Percentiles rank a stretch among this genome's conserved stretches.
phyloP scores from a whole-genome alignment of 2,329 filamentous ascomycete species.

The Fusarium fracticaudum region DNA sequence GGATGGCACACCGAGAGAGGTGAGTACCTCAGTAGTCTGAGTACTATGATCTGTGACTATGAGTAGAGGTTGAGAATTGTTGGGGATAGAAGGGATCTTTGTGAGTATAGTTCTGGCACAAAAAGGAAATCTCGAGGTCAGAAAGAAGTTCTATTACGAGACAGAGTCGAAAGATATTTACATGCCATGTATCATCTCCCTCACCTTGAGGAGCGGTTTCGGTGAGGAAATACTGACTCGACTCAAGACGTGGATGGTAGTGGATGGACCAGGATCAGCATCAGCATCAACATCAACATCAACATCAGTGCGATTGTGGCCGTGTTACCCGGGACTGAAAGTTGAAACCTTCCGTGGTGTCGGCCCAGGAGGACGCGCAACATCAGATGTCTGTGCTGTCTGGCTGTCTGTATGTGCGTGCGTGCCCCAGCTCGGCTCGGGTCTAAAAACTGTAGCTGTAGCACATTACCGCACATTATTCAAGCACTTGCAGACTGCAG shows the following conservation, averaged over 20 bases:
- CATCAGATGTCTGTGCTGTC: slow-evolving; percentile 15
- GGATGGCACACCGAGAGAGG: slow-evolving; percentile 33
- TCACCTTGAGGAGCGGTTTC: slow-evolving; percentile 20
- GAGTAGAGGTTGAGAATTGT: background rate
- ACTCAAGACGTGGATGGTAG: background rate
- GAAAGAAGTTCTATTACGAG: background rate
- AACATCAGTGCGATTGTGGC: background rate
- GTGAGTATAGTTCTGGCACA: background rate
- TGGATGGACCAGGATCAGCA: slow-evolving; percentile 5
- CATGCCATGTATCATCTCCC: background rate
- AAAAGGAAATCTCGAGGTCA: background rate
- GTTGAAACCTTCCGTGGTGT: slow-evolving; percentile 3
- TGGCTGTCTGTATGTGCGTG: background rate
- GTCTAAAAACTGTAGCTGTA: background rate
- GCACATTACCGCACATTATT: slow-evolving; percentile 17
- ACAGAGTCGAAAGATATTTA: background rate
- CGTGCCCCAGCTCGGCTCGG: background rate
- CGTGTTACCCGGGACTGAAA: slow-evolving; percentile 17
- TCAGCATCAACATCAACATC: background rate
- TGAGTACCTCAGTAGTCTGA: background rate
- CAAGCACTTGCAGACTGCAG: background rate
- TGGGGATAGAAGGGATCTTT: background rate
- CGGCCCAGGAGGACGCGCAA: slow-evolving; percentile 19
- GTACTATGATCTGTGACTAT: background rate
- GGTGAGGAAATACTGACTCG: slow-evolving; percentile 33